Percentiles rank a stretch among this genome's conserved stretches.
phyloP scores from a whole-genome alignment of 257 asterid genomes.

The Fraxinus anomala region DNA sequence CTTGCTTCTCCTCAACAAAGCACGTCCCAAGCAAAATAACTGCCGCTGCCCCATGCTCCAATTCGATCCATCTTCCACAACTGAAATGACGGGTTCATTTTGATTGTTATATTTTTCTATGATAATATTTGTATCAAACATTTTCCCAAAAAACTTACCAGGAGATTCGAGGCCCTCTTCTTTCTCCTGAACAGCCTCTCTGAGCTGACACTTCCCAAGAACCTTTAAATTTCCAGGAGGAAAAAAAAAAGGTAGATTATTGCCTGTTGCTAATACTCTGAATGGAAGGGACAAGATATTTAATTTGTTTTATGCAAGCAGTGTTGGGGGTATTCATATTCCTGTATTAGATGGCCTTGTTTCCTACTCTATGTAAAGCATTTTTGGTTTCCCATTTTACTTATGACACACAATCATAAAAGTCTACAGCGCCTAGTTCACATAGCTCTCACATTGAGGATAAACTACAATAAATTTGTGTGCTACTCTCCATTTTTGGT shows the following conservation, averaged over 20 bases:
- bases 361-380: neutral
- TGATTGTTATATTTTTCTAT: neutral
- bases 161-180: neutral
- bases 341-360: too few relatives aligned
- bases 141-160: neutral
- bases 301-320: too few relatives aligned
- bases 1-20: constrained; percentile 72
- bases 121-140: neutral
- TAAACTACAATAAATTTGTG: neutral
- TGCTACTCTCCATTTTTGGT: neutral
- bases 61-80: constrained; percentile 1
- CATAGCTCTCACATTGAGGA: neutral
- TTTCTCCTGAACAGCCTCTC: constrained; percentile 33
- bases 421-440: neutral
- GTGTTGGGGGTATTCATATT: too few relatives aligned
- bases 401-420: neutral
- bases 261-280: neutral
- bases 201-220: constrained; percentile 1
- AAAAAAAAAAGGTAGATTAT: neutral
- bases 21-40: constrained; percentile 1
- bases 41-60: constrained; percentile 11
- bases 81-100: neutral
- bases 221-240: neutral
- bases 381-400: neutral
- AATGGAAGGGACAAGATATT: neutral